Conservation (phyloP, 345 rosid species). For the Camelina hispida region DNA sequence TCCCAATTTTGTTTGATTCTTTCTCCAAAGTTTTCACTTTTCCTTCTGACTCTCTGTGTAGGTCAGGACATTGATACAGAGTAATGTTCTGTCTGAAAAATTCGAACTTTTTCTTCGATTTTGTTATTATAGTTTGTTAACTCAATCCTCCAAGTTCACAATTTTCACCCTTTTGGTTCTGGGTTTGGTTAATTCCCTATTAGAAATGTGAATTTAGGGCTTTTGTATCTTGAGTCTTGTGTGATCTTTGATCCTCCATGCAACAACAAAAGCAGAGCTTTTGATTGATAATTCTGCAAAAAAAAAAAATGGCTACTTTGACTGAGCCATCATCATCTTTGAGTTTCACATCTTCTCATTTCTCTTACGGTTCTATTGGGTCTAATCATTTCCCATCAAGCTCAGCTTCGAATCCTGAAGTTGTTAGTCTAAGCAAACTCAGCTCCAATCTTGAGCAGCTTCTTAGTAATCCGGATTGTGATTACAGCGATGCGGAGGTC, state of each 20-base stretch:
- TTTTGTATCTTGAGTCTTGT: slow-evolving; percentile 16
- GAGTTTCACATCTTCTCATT: slow-evolving; percentile 84
- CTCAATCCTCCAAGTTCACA: slow-evolving; percentile 4
- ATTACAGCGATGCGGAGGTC: slow-evolving; percentile 84
- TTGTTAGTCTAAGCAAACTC: slow-evolving; percentile 73
- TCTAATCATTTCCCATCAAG: slow-evolving; percentile 31
- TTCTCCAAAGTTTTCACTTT: slow-evolving; percentile 3
- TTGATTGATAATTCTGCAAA: slow-evolving; percentile 18
- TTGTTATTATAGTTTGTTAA: slow-evolving; percentile 6
- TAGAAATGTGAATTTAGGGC: slow-evolving; percentile 20
- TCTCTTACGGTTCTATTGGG: slow-evolving; percentile 55
- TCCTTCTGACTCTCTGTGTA: background rate
- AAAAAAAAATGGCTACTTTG: slow-evolving; percentile 41
- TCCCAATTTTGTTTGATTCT: slow-evolving; percentile 5
- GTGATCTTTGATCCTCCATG: slow-evolving; percentile 30
- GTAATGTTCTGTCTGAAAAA: slow-evolving; percentile 28
- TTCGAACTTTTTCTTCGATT: background rate
- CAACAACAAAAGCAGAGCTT: slow-evolving; percentile 26
- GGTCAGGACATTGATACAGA: slow-evolving; percentile 19
- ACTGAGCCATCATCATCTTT: slow-evolving; percentile 86
- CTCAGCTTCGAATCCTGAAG: slow-evolving; percentile 62
- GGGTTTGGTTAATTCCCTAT: slow-evolving; percentile 25
- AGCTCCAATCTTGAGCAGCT: slow-evolving; percentile 85
- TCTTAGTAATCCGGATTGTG: slow-evolving; percentile 53
- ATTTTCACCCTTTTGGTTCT: background rate